Conservation (phyloP, 495 filamentous ascomycete species). For the Aspergillus affinis region DNA sequence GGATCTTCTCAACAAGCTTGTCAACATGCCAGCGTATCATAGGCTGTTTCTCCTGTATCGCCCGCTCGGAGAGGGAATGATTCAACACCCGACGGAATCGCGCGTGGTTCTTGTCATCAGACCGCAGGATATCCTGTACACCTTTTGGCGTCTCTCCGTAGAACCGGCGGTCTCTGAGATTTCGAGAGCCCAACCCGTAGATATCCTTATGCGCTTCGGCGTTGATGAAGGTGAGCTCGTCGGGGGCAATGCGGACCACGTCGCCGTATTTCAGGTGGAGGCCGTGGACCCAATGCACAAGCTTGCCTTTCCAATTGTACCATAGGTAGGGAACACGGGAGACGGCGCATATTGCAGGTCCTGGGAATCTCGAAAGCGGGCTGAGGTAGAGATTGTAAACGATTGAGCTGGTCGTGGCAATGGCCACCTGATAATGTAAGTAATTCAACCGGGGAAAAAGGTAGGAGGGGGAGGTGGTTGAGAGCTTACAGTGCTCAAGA, state of each 20-base stretch:
- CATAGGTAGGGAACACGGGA: slow-evolving; percentile 25
- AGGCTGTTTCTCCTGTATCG: slow-evolving; percentile 41
- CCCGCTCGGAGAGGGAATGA: slow-evolving; percentile 51
- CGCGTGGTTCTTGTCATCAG: slow-evolving; percentile 21
- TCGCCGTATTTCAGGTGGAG: slow-evolving; percentile 37
- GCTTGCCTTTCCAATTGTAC: slow-evolving; percentile 10
- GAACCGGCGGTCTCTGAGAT: slow-evolving; percentile 12
- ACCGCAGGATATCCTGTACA: slow-evolving; percentile 15
- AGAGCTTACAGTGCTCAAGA: too few species aligned
- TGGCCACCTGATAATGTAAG: too few species aligned
- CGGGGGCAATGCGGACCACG: slow-evolving; percentile 54
- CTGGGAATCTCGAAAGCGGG: slow-evolving; percentile 44
- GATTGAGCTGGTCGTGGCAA: neutral
- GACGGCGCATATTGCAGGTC: slow-evolving; percentile 42
- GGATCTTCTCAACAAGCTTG: slow-evolving; percentile 13
- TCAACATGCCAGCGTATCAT: slow-evolving; percentile 21
- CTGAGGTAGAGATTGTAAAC: slow-evolving; percentile 46
- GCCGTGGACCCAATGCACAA: slow-evolving; percentile 7
- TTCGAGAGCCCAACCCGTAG: slow-evolving; percentile 41
- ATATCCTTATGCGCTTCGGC: slow-evolving; percentile 56
- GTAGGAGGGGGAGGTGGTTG: too few species aligned
- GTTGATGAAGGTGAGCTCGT: slow-evolving; percentile 52
- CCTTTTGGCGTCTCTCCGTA: slow-evolving; percentile 37
- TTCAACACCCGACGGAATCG: slow-evolving; percentile 43
- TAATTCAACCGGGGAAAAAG: too few species aligned